Evolutionary conservation across 2,329 filamentous ascomycete genomes (phyloP).

Genomic region (Nemania sp.): DNA sequence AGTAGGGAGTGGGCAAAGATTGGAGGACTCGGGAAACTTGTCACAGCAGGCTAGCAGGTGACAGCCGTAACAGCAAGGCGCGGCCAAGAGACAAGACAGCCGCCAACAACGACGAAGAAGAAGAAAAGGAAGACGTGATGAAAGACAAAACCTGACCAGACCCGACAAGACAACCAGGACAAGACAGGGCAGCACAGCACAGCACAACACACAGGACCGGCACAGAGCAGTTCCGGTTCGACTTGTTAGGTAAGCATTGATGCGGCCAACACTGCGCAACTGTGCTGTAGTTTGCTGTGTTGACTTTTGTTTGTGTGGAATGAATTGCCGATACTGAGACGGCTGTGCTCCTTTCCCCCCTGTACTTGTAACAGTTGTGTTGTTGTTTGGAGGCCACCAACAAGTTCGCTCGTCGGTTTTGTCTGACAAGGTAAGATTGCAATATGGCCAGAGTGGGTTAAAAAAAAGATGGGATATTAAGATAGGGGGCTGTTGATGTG

Average conservation of each 20-base stretch:
- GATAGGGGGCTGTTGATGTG: background rate
- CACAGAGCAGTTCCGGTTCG: background rate
- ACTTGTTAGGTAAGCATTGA: conserved; percentile 19
- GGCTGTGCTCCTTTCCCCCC: background rate
- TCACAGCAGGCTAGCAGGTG: too few species aligned
- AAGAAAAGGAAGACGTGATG: too few species aligned
- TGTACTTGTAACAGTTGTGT: background rate
- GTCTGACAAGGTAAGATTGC: conserved; percentile 13
- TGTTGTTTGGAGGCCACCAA: background rate
- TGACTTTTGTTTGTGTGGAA: background rate
- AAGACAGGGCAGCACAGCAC: too few species aligned
- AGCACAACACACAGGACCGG: too few species aligned
- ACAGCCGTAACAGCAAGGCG: too few species aligned
- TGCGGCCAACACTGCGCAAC: background rate
- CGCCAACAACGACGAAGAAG: too few species aligned
- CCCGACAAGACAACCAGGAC: too few species aligned
- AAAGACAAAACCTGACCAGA: too few species aligned
- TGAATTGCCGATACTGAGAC: conserved; percentile 7
- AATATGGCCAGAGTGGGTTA: conserved; percentile 3
- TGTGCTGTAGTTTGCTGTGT: background rate
- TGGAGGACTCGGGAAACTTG: too few species aligned
- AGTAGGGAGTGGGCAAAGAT: too few species aligned
- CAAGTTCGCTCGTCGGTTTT: too few species aligned
- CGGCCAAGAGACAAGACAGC: too few species aligned
- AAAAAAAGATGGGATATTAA: conserved; percentile 11